A percentile compares a stretch with the other conserved stretches of the same genome.
phyloP scores from a whole-genome alignment of 148 eudicot genomes.

The Amaranthus cruentus region DNA sequence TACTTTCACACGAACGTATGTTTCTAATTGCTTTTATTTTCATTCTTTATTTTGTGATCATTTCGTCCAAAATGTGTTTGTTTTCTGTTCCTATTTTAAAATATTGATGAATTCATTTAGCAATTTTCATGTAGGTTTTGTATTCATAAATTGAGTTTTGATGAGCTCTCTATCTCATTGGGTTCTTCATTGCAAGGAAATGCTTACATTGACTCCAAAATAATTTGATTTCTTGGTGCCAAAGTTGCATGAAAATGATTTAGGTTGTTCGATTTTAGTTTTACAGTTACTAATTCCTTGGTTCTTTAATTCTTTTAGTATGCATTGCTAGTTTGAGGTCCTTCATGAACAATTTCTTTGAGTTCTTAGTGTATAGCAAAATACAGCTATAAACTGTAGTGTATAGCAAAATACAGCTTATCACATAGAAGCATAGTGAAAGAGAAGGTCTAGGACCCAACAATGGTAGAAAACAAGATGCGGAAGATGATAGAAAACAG shows the following conservation, averaged over 20 bases:
- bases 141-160: background rate
- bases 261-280: background rate
- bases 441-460: too few relatives aligned
- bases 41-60: too few relatives aligned
- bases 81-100: background rate
- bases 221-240: background rate
- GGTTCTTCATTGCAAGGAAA: background rate
- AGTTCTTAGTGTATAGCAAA: too few relatives aligned
- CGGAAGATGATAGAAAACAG: too few relatives aligned
- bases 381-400: too few relatives aligned
- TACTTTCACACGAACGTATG: conserved; percentile 84
- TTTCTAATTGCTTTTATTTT: background rate
- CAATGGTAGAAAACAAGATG: too few relatives aligned
- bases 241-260: background rate
- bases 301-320: background rate
- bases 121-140: background rate
- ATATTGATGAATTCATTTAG: background rate
- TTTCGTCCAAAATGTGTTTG: background rate
- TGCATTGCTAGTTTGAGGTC: background rate
- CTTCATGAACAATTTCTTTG: background rate
- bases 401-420: too few relatives aligned
- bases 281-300: background rate
- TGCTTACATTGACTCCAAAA: background rate
- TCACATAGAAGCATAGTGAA: too few relatives aligned
- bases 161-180: background rate